These are phyloP conservation scores for Amoebophrya sp. DNA, from an alignment of 169 alveolate species.

Conservation along the genomic window DNA sequence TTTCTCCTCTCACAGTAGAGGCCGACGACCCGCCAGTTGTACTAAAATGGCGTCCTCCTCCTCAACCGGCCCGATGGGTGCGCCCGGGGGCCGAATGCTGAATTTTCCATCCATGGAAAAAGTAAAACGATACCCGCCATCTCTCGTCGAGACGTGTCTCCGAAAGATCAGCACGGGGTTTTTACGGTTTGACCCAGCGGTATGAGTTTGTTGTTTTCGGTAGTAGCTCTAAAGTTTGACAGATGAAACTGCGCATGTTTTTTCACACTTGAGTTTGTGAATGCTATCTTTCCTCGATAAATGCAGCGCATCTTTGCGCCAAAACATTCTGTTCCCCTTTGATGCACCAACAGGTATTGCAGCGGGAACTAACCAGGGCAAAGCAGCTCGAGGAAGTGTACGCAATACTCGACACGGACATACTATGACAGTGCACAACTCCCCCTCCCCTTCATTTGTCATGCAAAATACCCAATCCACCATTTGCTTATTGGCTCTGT, in stretches of 20 bases:
- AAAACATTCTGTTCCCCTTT: no score
- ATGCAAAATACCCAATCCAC: no score
- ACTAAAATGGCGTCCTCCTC: not conserved
- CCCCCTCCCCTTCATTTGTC: no score
- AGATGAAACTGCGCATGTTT: not conserved
- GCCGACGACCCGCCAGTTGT: no score
- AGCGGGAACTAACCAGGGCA: not conserved
- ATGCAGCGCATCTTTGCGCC: not conserved
- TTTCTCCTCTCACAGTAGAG: no score
- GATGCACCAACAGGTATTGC: not conserved
- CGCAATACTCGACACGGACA: not conserved
- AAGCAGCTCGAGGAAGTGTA: constrained; percentile 20
- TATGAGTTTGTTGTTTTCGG: not conserved
- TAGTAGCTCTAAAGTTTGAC: not conserved
- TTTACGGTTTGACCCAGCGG: not conserved
- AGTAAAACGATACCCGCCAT: not conserved
- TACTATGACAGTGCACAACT: no score
- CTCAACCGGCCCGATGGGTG: not conserved
- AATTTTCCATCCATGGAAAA: not conserved
- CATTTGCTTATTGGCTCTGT: no score
- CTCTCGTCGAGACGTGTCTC: not conserved
- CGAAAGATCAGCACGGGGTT: not conserved
- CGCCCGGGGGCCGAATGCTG: not conserved
- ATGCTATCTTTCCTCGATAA: not conserved
- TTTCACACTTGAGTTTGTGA: not conserved